phyloP scores from a whole-genome alignment of 176 grass and related monocot species.

The Themeda triandra region DNA sequence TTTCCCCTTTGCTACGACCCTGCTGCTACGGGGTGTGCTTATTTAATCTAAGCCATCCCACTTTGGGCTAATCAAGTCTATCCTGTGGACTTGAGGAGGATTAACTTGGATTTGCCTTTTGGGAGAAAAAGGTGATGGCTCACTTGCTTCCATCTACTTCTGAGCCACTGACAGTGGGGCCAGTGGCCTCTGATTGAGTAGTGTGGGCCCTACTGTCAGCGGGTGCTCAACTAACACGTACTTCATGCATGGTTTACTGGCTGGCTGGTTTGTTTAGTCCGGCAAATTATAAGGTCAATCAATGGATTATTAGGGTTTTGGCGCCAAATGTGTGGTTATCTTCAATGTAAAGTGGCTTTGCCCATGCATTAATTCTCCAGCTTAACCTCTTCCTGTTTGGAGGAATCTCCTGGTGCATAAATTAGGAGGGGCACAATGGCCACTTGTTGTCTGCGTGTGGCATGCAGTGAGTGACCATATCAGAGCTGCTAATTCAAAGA shows the following conservation, averaged over 20 bases:
- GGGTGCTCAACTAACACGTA: background rate
- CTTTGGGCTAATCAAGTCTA: constrained; percentile 78
- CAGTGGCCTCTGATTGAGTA: background rate
- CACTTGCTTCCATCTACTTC: background rate
- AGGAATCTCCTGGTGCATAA: constrained; percentile 47
- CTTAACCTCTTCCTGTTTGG: constrained; percentile 62
- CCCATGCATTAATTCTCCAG: constrained; percentile 57
- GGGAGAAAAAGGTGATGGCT: constrained; percentile 46
- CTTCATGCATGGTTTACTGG: background rate
- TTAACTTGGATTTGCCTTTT: constrained; percentile 49
- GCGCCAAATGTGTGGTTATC: constrained; percentile 37
- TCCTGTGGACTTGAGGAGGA: constrained; percentile 50
- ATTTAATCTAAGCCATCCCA: constrained; percentile 59
- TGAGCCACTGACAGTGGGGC: background rate
- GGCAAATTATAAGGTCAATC: constrained; percentile 44
- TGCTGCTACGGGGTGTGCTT: constrained; percentile 33
- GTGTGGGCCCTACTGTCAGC: background rate
- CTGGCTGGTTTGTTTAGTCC: background rate
- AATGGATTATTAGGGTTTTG: constrained; percentile 53
- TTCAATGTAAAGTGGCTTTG: constrained; percentile 52
- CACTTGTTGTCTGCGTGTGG: constrained; percentile 71
- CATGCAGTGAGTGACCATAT: constrained; percentile 4
- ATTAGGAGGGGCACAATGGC: constrained; percentile 32
- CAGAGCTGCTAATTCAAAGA: constrained; percentile 28
- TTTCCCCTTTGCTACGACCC: constrained; percentile 49